Conservation (phyloP, 495 filamentous ascomycete genomes). For the Trichocladium uniseriatum region DNA sequence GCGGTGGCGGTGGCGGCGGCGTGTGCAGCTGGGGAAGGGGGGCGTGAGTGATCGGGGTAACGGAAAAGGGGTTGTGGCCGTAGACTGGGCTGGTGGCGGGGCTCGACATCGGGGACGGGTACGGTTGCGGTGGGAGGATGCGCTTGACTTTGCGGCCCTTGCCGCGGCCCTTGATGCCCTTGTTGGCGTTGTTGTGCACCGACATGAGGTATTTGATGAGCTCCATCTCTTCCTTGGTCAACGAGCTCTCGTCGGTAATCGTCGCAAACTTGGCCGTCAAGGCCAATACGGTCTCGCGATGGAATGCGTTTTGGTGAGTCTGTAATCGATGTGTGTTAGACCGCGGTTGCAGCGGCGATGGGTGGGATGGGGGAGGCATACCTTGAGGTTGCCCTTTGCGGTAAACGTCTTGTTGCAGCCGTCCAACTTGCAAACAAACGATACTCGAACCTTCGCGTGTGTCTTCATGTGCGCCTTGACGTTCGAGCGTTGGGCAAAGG, state of each 20-base stretch:
- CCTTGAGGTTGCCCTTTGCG: conserved; percentile 83
- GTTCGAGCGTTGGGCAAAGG: conserved; percentile 84
- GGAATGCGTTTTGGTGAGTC: conserved; percentile 94
- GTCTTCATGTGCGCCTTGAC: conserved; percentile 80
- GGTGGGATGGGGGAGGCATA: conserved; percentile 20
- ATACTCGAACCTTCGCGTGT: conserved; percentile 65
- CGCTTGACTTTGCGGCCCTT: conserved; percentile 57
- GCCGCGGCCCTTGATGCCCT: conserved; percentile 92
- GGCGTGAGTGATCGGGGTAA: conserved; percentile 9
- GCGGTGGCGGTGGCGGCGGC: neutral
- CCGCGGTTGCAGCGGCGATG: neutral
- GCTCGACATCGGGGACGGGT: conserved; percentile 1
- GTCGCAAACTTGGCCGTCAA: conserved; percentile 66
- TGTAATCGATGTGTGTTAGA: conserved; percentile 26
- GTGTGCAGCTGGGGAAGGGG: conserved; percentile 18
- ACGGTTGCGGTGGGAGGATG: conserved; percentile 1
- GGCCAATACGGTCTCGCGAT: conserved; percentile 58
- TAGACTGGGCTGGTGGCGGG: conserved; percentile 1
- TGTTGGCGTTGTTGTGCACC: conserved; percentile 94
- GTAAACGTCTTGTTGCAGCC: conserved; percentile 80
- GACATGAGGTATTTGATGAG: conserved; percentile 78
- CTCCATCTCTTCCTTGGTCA: conserved; percentile 61
- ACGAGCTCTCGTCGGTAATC: conserved; percentile 50
- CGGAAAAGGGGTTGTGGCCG: conserved; percentile 15
- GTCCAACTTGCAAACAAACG: conserved; percentile 72